Base-by-base conservation (phyloP, 2,329 filamentous ascomycete genomes). In the Xylaria sp. region DNA sequence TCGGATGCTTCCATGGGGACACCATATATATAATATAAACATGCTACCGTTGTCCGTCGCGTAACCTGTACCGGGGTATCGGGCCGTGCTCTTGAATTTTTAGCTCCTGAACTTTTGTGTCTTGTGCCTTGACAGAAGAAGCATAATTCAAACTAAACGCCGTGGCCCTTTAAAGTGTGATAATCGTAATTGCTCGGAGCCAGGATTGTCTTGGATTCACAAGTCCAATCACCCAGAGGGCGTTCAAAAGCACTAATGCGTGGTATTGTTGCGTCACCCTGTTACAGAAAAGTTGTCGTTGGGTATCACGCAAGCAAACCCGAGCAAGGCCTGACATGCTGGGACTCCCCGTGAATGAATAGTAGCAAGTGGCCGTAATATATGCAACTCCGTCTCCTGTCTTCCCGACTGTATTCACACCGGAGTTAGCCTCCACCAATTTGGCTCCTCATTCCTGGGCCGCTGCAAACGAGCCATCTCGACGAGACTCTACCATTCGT, bases 401-500 rank as follows among this genome's bases (percentile, higher is more conserved):
- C 4, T 43, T n/a, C 47, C 21, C 25, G 8, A n/a, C 9, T 23
- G 33, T 28, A 35, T 23, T 64, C 47, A 59, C 52, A 58, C 56
- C 7, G 55, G 43, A 25, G 54, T 54, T 17, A 67, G 51, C 60
- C 46, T 55, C 64, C 62, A 65, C 64, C 38, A 67, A 38, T 67
- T 66, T 21, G 53, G 61, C 52, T 52, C 52, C 51, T 60, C 63
- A 15, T 56, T 35, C 50, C 57, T 28, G 47, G 51, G 51, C 47
- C 57, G 66, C 38, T 35, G 62, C 47, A 64, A 38, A 60, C 53
- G 64, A 69, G 68, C 60, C 65, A 61, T 23, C 46, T 68, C 67
- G 65, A 69, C 60, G 37, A 65, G 67, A 65, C 64, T 72, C 72
- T 78, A 86, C 89, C 90, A 92, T 70, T 93, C 90, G 74, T 93